These are phyloP conservation scores for Halteria grandinella DNA, from an alignment of 73 alveolate species.

Conservation along the genomic window DNA sequence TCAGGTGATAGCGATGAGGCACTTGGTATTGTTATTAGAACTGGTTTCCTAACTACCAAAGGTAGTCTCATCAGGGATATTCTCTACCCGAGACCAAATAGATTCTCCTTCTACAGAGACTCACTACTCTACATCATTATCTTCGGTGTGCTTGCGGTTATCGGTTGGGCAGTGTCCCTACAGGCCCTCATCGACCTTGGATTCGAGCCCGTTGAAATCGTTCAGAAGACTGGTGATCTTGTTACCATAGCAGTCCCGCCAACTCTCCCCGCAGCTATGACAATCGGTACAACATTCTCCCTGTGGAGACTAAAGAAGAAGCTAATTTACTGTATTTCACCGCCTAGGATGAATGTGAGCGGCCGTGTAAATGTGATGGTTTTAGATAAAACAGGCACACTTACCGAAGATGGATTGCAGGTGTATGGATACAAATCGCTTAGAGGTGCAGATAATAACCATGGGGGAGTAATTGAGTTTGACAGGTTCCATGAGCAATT, in stretches of 20 bases:
- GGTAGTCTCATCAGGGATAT: constrained; percentile 82
- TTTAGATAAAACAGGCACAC: constrained; percentile 93
- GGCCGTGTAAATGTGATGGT: constrained; percentile 65
- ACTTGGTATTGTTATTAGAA: constrained; percentile 68
- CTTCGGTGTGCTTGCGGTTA: constrained; percentile 59
- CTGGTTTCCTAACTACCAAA: constrained; percentile 78
- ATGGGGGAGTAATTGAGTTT: constrained; percentile 33
- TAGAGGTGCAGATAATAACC: constrained; percentile 22
- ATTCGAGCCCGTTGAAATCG: constrained; percentile 1
- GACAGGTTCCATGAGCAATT: constrained; percentile 53
- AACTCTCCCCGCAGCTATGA: constrained; percentile 78
- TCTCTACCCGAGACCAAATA: constrained; percentile 74
- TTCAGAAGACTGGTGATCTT: constrained; percentile 63
- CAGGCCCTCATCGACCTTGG: constrained; percentile 54
- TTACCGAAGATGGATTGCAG: constrained; percentile 86
- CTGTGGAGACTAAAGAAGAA: constrained; percentile 39
- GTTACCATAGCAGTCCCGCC: constrained; percentile 88
- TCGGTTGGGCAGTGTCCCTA: constrained; percentile 63
- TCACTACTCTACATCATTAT: constrained; percentile 71
- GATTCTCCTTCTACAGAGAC: constrained; percentile 76
- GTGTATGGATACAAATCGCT: constrained; percentile 80
- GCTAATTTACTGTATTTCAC: constrained; percentile 31
- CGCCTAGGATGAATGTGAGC: constrained; percentile 68
- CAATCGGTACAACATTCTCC: constrained; percentile 74
- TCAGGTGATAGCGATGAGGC: constrained; percentile 43